Conservation (phyloP, 305 asterid genomes). For the Nicotiana rustica region DNA sequence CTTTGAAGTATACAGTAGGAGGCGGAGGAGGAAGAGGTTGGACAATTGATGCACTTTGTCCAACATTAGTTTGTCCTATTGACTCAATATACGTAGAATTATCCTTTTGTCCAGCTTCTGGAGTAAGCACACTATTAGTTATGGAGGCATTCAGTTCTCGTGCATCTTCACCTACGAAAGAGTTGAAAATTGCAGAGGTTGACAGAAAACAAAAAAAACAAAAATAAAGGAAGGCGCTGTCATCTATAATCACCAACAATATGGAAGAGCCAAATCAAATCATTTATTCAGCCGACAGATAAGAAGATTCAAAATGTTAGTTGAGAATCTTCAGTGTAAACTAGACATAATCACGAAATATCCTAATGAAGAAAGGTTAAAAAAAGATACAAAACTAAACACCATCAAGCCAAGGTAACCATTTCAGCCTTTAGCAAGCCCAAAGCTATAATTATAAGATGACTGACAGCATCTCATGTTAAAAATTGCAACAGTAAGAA, state of each 20-base stretch:
- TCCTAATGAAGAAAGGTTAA: not conserved
- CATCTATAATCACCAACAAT: not conserved
- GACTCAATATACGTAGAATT: conserved; percentile 31
- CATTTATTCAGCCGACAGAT: not conserved
- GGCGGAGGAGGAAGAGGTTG: conserved; percentile 48
- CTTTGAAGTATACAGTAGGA: conserved; percentile 58
- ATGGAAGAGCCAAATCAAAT: conserved; percentile 25
- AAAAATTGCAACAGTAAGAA: not conserved
- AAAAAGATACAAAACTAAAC: not conserved
- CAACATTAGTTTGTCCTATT: conserved; percentile 33
- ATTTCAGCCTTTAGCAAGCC: not conserved
- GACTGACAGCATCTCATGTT: conserved; percentile 17
- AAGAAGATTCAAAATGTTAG: conserved; percentile 20
- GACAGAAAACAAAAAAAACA: not conserved
- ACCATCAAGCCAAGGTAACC: not conserved
- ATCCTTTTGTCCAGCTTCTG: conserved; percentile 42
- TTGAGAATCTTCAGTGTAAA: conserved; percentile 5
- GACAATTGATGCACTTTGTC: conserved; percentile 41
- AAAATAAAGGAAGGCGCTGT: conserved; percentile 6
- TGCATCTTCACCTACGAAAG: conserved; percentile 70
- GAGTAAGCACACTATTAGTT: conserved; percentile 41
- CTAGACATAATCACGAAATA: conserved; percentile 3
- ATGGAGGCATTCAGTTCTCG: conserved; percentile 45
- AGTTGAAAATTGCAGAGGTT: conserved; percentile 33
- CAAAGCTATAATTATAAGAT: conserved; percentile 15